Conservation (phyloP, 805 yeast genomes). For the Sugiyamaella lignohabitans region DNA sequence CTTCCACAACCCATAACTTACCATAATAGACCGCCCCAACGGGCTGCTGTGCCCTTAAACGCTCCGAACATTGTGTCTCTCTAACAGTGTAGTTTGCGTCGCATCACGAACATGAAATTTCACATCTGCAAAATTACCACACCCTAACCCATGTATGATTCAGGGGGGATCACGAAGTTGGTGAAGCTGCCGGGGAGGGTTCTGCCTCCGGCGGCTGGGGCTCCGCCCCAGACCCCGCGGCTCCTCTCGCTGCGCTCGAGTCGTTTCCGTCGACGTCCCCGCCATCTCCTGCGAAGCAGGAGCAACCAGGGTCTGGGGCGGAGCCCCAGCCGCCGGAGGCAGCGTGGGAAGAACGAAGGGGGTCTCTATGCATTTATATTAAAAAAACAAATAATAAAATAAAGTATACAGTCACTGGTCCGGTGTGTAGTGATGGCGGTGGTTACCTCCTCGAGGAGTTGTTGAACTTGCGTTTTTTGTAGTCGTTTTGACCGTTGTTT, state of each 20-base stretch:
- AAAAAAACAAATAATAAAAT: background rate
- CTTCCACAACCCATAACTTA: conserved; percentile 25
- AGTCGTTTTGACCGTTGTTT: background rate
- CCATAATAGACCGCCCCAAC: conserved; percentile 74
- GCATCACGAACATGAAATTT: too few species aligned
- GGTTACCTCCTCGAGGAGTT: background rate
- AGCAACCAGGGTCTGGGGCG: background rate
- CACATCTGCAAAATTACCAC: background rate
- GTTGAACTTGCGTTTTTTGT: background rate
- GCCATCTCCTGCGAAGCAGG: too few species aligned
- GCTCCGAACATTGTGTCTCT: conserved; percentile 61
- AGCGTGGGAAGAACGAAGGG: background rate
- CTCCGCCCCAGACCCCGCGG: background rate
- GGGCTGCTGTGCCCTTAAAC: conserved; percentile 51
- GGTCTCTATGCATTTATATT: background rate
- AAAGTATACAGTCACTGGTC: too few species aligned
- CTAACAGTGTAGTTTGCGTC: too few species aligned
- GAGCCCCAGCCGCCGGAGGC: conserved; percentile 1
- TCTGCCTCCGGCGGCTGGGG: background rate
- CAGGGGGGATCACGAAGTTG: background rate
- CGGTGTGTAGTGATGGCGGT: background rate
- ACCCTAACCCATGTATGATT: background rate
- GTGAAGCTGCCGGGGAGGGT: background rate
- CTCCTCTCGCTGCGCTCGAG: too few species aligned
- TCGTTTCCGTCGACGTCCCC: too few species aligned